Percentiles rank a stretch among this genome's conserved stretches.
phyloP scores from a whole-genome alignment of 306 rosid species.

The Castanospermum australe region DNA sequence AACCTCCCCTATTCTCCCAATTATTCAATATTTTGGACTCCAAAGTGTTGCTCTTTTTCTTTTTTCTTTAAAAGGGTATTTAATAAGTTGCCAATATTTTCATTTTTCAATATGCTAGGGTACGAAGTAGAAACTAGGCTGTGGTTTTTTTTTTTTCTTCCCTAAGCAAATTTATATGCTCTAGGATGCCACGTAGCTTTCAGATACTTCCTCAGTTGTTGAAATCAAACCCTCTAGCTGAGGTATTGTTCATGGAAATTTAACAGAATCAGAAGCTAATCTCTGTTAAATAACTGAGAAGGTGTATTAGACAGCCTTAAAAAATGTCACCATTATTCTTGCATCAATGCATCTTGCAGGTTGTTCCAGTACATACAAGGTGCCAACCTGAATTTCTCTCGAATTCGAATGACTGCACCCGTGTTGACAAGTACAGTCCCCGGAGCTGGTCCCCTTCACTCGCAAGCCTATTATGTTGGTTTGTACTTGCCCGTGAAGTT shows the following conservation, averaged over 20 bases:
- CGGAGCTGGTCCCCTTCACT: conserved; percentile 60
- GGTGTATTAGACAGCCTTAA: too few species aligned
- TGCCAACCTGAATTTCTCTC: conserved; percentile 80
- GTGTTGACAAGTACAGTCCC: conserved; percentile 68
- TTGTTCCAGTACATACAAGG: conserved; percentile 84
- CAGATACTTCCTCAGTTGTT: too few species aligned
- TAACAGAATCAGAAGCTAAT: background rate
- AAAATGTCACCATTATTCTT: too few species aligned
- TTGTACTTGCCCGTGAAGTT: conserved; percentile 69
- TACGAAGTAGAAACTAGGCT: background rate
- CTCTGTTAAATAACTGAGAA: too few species aligned
- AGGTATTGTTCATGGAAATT: background rate
- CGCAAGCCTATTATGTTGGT: conserved; percentile 61
- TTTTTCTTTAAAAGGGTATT: background rate
- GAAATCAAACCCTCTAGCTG: too few species aligned
- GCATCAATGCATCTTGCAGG: conserved; percentile 42
- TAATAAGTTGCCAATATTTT: background rate
- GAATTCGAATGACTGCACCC: conserved; percentile 70
- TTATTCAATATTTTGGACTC: too few species aligned
- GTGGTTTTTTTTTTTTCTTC: background rate
- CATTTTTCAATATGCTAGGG: background rate
- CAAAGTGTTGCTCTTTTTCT: background rate
- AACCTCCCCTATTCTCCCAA: too few species aligned
- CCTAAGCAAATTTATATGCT: too few species aligned
- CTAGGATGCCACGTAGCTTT: background rate